Evolutionary conservation across 2,329 filamentous ascomycete genomes (phyloP).

Genomic region (Ceratocystis eucalypticola): DNA sequence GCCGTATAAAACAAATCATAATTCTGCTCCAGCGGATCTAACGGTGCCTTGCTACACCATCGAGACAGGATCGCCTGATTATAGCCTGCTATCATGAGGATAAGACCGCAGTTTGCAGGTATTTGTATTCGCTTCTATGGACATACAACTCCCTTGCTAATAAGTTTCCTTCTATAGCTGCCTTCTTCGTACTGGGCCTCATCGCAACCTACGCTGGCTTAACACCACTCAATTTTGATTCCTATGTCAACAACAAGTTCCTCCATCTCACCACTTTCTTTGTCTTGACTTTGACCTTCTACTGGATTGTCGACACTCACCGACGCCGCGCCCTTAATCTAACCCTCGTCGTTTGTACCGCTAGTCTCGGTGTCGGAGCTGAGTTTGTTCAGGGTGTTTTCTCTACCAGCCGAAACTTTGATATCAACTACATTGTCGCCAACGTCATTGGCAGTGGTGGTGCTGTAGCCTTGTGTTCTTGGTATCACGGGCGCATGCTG

Average conservation of each 20-base stretch:
- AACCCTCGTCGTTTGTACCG: slow-evolving; percentile 67
- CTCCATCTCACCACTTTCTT: slow-evolving; percentile 85
- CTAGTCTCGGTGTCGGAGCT: slow-evolving; percentile 55
- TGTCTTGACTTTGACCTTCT: slow-evolving; percentile 72
- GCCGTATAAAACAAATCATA: not conserved
- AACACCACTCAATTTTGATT: slow-evolving; percentile 43
- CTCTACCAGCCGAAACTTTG: slow-evolving; percentile 57
- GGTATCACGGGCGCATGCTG: slow-evolving; percentile 94
- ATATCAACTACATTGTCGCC: slow-evolving; percentile 73
- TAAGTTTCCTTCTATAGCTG: slow-evolving; percentile 34
- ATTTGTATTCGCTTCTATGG: slow-evolving; percentile 25
- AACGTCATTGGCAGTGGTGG: slow-evolving; percentile 68
- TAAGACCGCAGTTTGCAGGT: slow-evolving; percentile 83
- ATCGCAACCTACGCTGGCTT: slow-evolving; percentile 70
- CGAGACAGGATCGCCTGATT: not conserved
- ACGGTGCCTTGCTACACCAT: not conserved
- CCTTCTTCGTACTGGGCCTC: slow-evolving; percentile 57
- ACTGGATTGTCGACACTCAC: slow-evolving; percentile 91
- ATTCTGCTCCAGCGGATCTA: not conserved
- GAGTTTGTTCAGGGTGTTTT: slow-evolving; percentile 65
- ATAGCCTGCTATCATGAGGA: slow-evolving; percentile 48
- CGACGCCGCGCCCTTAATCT: slow-evolving; percentile 74
- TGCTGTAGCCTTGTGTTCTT: slow-evolving; percentile 61
- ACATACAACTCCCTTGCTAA: not conserved
- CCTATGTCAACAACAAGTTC: slow-evolving; percentile 71